Percentiles rank a stretch among this genome's conserved stretches.
Evolutionary conservation across 2,329 filamentous ascomycete genomes (phyloP).

Genomic region (Huntiella bhutanensis): DNA sequence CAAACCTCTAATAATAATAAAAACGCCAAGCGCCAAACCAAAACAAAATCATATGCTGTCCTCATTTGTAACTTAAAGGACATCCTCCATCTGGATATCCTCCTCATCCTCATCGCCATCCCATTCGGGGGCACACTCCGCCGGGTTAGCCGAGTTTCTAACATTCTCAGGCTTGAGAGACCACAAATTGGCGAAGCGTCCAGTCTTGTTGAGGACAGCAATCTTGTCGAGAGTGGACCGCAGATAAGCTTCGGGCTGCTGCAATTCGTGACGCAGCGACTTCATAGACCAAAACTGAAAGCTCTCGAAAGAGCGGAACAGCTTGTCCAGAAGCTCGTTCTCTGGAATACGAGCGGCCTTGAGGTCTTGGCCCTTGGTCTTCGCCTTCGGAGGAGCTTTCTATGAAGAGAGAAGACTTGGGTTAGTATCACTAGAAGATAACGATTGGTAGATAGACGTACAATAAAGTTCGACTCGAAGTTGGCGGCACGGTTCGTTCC

Average conservation of each 20-base stretch:
- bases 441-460: constrained; percentile 22
- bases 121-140: constrained; percentile 27
- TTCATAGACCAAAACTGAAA: constrained; percentile 94
- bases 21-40: constrained; percentile 4
- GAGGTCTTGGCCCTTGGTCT: constrained; percentile 48
- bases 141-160: constrained; percentile 28
- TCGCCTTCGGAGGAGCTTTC: constrained; percentile 33
- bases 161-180: constrained; percentile 46
- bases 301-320: constrained; percentile 66
- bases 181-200: constrained; percentile 73
- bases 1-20: constrained; percentile 1
- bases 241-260: constrained; percentile 85
- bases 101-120: constrained; percentile 47
- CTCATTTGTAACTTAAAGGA: constrained; percentile 18
- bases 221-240: constrained; percentile 70
- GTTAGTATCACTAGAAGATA: constrained; percentile 12
- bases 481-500: constrained; percentile 16
- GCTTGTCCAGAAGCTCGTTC: constrained; percentile 68
- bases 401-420: constrained; percentile 15
- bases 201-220: constrained; percentile 63
- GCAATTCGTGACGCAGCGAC: constrained; percentile 53
- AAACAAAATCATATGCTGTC: background rate
- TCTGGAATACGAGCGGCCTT: constrained; percentile 83
- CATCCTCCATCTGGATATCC: constrained; percentile 59
- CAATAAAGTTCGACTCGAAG: constrained; percentile 33